Conservation (phyloP, 1,284 basidiomycete species). For the Phylloboletellus chloephorus region DNA sequence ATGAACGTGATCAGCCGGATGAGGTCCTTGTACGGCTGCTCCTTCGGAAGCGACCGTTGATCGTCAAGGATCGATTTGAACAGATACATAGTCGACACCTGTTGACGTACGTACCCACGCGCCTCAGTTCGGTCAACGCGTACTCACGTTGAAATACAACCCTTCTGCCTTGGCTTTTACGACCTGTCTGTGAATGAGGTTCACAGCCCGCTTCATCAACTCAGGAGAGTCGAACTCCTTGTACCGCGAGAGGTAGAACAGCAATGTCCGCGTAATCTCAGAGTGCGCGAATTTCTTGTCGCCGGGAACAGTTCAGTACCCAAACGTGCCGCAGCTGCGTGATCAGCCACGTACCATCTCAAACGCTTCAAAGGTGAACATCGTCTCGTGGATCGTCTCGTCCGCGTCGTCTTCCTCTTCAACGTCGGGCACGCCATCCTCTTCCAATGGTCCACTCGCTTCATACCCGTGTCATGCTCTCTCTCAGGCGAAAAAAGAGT, state of each 20-base stretch:
- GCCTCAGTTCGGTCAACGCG: conserved; percentile 2
- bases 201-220: conserved; percentile 81
- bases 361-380: conserved; percentile 86
- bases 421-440: conserved; percentile 58
- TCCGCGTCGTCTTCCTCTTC: conserved; percentile 62
- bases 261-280: conserved; percentile 75
- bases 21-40: conserved; percentile 79
- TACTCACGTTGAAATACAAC: conserved; percentile 82
- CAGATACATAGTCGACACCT: conserved; percentile 82
- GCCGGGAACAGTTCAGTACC: conserved; percentile 19
- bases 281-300: conserved; percentile 80
- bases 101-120: conserved; percentile 24
- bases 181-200: conserved; percentile 82
- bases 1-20: conserved; percentile 78
- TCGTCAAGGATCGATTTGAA: conserved; percentile 81
- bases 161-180: conserved; percentile 87
- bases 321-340: conserved; percentile 16
- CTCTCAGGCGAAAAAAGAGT: conserved; percentile 13
- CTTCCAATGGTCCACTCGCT: conserved; percentile 43
- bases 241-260: conserved; percentile 78
- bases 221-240: conserved; percentile 75
- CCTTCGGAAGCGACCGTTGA: conserved; percentile 68
- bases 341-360: conserved; percentile 62
- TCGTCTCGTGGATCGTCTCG: conserved; percentile 71
- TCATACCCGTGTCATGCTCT: conserved; percentile 16